phyloP scores from a whole-genome alignment of 441 rosid species.

The Kokia cookei region DNA sequence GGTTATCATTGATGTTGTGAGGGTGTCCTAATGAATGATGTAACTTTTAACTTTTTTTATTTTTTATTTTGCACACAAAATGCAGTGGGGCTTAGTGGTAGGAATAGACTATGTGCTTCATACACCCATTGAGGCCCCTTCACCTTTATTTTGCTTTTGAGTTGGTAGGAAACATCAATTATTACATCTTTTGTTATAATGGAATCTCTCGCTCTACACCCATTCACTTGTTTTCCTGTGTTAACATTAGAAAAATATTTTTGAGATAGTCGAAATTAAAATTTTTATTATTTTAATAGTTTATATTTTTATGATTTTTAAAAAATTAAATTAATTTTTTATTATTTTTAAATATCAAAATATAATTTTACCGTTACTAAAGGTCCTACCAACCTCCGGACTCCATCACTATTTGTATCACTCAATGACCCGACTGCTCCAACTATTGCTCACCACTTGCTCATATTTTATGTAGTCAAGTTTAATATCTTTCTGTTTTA shows the following conservation, averaged over 20 bases:
- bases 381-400: too few relatives aligned
- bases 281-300: too few relatives aligned
- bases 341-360: too few relatives aligned
- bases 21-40: slow-evolving; percentile 10
- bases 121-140: slow-evolving; percentile 17
- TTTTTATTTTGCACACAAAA: neutral
- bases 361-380: too few relatives aligned
- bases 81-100: slow-evolving; percentile 5
- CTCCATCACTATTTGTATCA: too few relatives aligned
- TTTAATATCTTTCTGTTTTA: too few relatives aligned
- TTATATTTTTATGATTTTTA: too few relatives aligned
- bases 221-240: slow-evolving; percentile 2
- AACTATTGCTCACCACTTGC: too few relatives aligned
- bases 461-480: too few relatives aligned
- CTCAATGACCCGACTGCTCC: too few relatives aligned
- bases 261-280: too few relatives aligned
- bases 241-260: neutral
- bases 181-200: slow-evolving; percentile 9
- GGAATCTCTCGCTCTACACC: slow-evolving; percentile 11
- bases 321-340: too few relatives aligned
- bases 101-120: slow-evolving; percentile 13
- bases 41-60: neutral
- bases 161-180: slow-evolving; percentile 35
- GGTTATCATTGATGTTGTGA: slow-evolving; percentile 9
- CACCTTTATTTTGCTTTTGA: slow-evolving; percentile 9